Evolutionary conservation across 345 rosid genomes (phyloP).

Genomic region (Microcos paniculata): DNA sequence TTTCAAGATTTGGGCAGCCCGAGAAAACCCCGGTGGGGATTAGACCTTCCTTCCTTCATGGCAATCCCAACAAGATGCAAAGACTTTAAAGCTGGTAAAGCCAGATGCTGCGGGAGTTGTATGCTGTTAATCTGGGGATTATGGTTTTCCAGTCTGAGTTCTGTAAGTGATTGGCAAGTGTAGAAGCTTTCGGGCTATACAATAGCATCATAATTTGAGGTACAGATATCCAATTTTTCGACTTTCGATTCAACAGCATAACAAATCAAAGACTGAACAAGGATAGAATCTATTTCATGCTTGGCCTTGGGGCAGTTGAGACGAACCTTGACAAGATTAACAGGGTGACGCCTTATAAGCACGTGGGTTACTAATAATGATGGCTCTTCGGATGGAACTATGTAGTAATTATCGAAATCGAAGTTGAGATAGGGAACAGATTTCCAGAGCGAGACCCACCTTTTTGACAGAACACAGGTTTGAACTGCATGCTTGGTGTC

Average conservation of each 20-base stretch:
- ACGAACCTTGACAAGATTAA: not conserved
- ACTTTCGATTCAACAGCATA: not conserved
- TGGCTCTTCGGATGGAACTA: too few species aligned
- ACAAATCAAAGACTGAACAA: not conserved
- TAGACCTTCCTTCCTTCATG: not conserved
- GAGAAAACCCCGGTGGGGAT: not conserved
- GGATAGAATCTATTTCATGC: too few species aligned
- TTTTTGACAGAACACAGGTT: too few species aligned
- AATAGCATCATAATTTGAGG: too few species aligned
- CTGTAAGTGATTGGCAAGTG: too few species aligned
- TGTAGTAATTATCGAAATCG: too few species aligned
- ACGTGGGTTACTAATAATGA: not conserved
- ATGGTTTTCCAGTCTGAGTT: too few species aligned
- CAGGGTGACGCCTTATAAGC: not conserved
- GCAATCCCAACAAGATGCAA: not conserved
- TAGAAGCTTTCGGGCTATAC: not conserved
- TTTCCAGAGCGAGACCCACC: not conserved
- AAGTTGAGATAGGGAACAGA: slow-evolving; percentile 2
- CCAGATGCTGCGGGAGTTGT: not conserved
- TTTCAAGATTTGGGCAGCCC: not conserved
- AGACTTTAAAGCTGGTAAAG: not conserved
- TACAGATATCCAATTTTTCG: not conserved
- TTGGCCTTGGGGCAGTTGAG: too few species aligned
- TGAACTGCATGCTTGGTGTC: not conserved
- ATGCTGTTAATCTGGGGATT: too few species aligned